Evolutionary conservation across 306 rosid genomes (phyloP).

Genomic region (Sesbania bispinosa): DNA sequence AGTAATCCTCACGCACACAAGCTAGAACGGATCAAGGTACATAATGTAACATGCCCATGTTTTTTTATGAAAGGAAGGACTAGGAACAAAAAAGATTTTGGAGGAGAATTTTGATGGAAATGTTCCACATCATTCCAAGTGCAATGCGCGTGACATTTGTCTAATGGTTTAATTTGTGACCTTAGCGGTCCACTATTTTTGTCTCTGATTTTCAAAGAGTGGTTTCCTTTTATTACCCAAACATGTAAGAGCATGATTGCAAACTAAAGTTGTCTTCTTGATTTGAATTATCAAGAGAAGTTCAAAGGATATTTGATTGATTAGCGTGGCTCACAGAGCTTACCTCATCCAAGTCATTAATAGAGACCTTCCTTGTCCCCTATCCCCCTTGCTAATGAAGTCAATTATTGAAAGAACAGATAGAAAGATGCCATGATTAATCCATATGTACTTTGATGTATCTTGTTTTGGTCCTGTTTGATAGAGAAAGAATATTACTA

Average conservation of each 20-base stretch:
- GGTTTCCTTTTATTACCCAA: neutral
- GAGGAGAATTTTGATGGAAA: neutral
- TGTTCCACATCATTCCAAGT: neutral
- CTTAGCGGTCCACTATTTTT: constrained; percentile 28
- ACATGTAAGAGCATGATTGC: constrained; percentile 16
- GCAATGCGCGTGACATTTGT: constrained; percentile 5
- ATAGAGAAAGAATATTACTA: neutral
- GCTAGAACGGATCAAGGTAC: neutral
- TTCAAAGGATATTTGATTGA: constrained; percentile 13
- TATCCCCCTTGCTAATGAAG: constrained; percentile 14
- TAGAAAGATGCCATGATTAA: constrained; percentile 14
- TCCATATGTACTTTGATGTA: neutral
- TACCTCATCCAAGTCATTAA: constrained; percentile 12
- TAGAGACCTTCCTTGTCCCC: constrained; percentile 9
- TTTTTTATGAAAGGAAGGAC: neutral
- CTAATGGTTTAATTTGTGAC: neutral
- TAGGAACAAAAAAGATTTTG: constrained; percentile 14
- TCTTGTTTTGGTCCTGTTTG: constrained; percentile 19
- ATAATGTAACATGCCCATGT: constrained; percentile 7
- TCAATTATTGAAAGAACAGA: constrained; percentile 32
- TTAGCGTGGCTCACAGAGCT: constrained; percentile 5
- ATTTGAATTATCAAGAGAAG: constrained; percentile 17
- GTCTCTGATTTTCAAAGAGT: neutral
- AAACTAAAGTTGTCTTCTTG: constrained; percentile 12
- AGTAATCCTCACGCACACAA: constrained; percentile 9